These are phyloP conservation scores for Prosopis cineraria DNA, from an alignment of 306 rosid genomes.

Conservation along the genomic window DNA sequence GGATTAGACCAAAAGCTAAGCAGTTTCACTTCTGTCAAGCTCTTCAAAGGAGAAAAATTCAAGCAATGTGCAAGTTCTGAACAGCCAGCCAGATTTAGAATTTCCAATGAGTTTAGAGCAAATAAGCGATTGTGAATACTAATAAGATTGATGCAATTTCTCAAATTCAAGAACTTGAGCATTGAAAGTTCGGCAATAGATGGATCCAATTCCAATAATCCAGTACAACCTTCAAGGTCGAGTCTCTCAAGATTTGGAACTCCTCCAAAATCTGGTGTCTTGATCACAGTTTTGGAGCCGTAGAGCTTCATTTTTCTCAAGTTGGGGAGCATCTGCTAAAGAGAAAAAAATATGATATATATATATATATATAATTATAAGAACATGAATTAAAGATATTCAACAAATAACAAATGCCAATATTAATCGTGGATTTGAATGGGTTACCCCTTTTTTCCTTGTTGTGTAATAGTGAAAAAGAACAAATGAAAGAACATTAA, in stretches of 20 bases:
- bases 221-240: not conserved
- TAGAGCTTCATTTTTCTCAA: not conserved
- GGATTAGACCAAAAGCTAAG: not conserved
- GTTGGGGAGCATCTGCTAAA: not conserved
- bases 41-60: not conserved
- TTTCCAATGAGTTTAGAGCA: not conserved
- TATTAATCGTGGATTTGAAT: too few species aligned
- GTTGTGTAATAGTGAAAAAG: too few species aligned
- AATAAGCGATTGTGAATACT: not conserved
- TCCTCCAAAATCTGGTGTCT: not conserved
- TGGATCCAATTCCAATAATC: not conserved
- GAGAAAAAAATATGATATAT: too few species aligned
- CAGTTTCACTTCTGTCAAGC: not conserved
- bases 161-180: not conserved
- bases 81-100: not conserved
- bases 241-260: not conserved
- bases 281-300: not conserved
- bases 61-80: not conserved
- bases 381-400: too few species aligned
- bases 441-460: too few species aligned
- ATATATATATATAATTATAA: too few species aligned
- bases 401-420: too few species aligned
- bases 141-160: not conserved
- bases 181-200: not conserved
- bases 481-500: too few species aligned